phyloP scores from a whole-genome alignment of 345 rosid species.

The Melaleuca alternifolia region DNA sequence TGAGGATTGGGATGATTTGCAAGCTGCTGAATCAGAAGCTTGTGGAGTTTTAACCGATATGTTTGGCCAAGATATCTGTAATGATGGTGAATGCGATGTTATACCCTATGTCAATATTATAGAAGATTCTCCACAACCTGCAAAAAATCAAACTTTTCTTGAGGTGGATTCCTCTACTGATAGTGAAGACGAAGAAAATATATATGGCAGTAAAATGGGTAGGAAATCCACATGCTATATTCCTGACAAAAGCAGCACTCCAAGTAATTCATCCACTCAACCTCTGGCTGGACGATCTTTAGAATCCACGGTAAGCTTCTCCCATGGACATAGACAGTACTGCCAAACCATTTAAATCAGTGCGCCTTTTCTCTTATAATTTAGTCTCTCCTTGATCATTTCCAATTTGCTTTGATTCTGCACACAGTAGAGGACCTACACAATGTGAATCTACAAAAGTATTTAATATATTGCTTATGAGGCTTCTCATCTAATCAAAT shows the following conservation, averaged over 20 bases:
- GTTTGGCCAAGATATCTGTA: constrained; percentile 22
- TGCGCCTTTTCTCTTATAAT: not conserved
- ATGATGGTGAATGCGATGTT: not conserved
- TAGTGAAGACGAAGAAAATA: constrained; percentile 12
- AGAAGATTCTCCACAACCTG: constrained; percentile 43
- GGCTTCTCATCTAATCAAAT: not conserved
- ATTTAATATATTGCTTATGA: not conserved
- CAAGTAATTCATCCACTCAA: not conserved
- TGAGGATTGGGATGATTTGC: constrained; percentile 92
- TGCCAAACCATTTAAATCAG: not conserved
- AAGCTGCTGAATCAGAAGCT: constrained; percentile 57
- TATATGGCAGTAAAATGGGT: constrained; percentile 4
- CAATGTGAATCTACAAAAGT: not conserved
- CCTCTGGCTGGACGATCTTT: constrained; percentile 9
- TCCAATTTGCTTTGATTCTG: not conserved
- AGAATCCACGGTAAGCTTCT: not conserved
- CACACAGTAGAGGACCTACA: not conserved
- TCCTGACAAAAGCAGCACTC: not conserved
- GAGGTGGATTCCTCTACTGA: constrained; percentile 58
- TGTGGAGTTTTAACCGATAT: constrained; percentile 56
- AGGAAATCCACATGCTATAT: constrained; percentile 1
- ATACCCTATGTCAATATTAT: constrained; percentile 20
- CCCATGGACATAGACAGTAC: not conserved
- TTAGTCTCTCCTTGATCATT: not conserved
- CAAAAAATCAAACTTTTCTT: constrained; percentile 21